These are phyloP conservation scores for Rhodotorula sphaerocarpa DNA, from an alignment of 768 basidiomycete genomes.

Conservation along the genomic window DNA sequence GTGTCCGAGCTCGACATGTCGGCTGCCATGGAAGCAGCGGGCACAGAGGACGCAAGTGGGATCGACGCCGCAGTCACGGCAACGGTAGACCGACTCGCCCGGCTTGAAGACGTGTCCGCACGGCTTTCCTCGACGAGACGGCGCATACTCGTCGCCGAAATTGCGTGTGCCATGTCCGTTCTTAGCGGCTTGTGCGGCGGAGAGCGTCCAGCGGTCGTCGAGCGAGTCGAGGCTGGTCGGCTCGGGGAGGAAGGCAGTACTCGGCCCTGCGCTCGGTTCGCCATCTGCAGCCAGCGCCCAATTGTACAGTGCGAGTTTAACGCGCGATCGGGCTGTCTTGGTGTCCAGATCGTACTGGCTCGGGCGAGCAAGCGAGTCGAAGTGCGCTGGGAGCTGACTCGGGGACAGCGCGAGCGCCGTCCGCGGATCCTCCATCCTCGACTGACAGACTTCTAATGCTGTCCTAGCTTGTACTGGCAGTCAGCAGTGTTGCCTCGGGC, in stretches of 20 bases:
- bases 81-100: constrained; percentile 85
- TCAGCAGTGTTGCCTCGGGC: too few relatives aligned
- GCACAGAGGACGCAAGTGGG: constrained; percentile 85
- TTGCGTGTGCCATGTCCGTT: too few relatives aligned
- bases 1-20: constrained; percentile 63
- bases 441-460: too few relatives aligned
- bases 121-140: constrained; percentile 16
- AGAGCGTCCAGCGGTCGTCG: constrained; percentile 15
- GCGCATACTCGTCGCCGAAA: constrained; percentile 10
- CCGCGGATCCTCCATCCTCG: background rate
- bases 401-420: background rate
- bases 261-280: too few relatives aligned
- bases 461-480: too few relatives aligned
- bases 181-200: background rate
- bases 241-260: background rate
- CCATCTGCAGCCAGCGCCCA: background rate
- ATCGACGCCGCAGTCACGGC: constrained; percentile 88
- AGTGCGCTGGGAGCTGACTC: background rate
- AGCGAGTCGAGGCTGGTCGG: background rate
- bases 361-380: constrained; percentile 3
- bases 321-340: background rate
- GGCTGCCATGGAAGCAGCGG: constrained; percentile 78
- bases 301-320: constrained; percentile 9
- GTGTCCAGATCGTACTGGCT: background rate
- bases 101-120: constrained; percentile 82